Conservation (phyloP, 129 eudicot genomes). For the Kitagawia praeruptora region DNA sequence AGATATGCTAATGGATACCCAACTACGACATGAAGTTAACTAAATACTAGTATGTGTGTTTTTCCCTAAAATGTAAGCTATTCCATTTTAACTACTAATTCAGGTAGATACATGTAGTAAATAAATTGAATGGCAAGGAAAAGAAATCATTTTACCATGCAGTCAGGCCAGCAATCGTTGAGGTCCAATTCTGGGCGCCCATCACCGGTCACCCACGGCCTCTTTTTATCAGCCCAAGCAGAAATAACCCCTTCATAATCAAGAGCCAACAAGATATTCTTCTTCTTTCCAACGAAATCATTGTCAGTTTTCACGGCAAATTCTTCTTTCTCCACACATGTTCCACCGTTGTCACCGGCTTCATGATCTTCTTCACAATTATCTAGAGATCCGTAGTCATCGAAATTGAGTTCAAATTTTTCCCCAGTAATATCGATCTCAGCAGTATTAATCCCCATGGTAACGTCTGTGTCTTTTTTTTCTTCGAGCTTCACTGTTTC, state of each 20-base stretch:
- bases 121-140: neutral
- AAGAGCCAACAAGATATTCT: slow-evolving; percentile 48
- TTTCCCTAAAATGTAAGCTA: neutral
- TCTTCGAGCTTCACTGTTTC: slow-evolving; percentile 50
- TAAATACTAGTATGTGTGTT: too few relatives aligned
- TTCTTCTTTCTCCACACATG: slow-evolving; percentile 15
- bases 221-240: slow-evolving; percentile 72
- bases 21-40: neutral
- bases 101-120: neutral
- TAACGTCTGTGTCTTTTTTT: slow-evolving; percentile 2
- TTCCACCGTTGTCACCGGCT: slow-evolving; percentile 11
- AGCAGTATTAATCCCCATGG: neutral
- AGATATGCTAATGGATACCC: neutral
- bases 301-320: neutral
- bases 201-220: slow-evolving; percentile 79
- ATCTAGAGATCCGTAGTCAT: slow-evolving; percentile 47
- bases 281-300: slow-evolving; percentile 10
- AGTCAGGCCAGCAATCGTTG: slow-evolving; percentile 62
- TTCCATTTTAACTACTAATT: neutral
- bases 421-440: slow-evolving; percentile 47
- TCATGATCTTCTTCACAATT: slow-evolving; percentile 36
- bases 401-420: slow-evolving; percentile 53
- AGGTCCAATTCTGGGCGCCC: slow-evolving; percentile 72
- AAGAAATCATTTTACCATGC: slow-evolving; percentile 37
- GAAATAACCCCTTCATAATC: slow-evolving; percentile 66